phyloP scores from a whole-genome alignment of 148 eudicot species.

The Selenicereus undatus region DNA sequence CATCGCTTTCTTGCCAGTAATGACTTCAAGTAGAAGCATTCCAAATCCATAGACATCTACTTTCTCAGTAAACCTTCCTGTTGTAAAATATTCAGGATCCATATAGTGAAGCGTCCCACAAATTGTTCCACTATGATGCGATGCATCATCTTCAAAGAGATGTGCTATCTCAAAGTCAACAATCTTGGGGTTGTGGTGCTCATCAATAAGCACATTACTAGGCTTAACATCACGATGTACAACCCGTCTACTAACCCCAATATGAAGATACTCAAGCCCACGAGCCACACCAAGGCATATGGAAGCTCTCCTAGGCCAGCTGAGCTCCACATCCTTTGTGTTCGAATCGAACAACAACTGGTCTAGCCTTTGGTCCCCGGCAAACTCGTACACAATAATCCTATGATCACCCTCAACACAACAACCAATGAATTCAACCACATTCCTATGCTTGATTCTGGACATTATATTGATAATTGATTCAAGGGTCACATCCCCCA shows the following conservation, averaged over 20 bases:
- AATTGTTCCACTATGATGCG: conserved; percentile 41
- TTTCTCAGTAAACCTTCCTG: conserved; percentile 52
- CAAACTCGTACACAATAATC: conserved; percentile 51
- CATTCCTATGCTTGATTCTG: conserved; percentile 45
- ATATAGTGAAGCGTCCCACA: conserved; percentile 59
- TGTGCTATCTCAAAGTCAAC: conserved; percentile 58
- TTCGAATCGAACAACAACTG: conserved; percentile 28
- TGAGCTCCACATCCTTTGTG: conserved; percentile 25
- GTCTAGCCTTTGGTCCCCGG: conserved; percentile 46
- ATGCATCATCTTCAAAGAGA: conserved; percentile 48
- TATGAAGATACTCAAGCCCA: conserved; percentile 68
- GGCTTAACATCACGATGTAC: conserved; percentile 70
- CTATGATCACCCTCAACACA: conserved; percentile 41
- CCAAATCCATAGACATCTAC: conserved; percentile 67
- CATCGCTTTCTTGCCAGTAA: conserved; percentile 36
- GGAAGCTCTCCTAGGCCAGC: conserved; percentile 52
- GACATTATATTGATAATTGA: conserved; percentile 37
- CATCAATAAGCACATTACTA: conserved; percentile 56
- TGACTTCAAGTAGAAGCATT: conserved; percentile 54
- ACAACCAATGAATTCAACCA: conserved; percentile 56
- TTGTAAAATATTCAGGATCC: conserved; percentile 51
- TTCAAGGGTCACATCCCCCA: not conserved
- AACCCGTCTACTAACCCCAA: conserved; percentile 41
- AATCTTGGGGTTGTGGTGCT: conserved; percentile 49
- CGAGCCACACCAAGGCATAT: conserved; percentile 55